Evolutionary conservation across 768 basidiomycete species (phyloP), one percentile per base, ranked within the genome.

Genomic region (Gelatoporia subvermispora): DNA sequence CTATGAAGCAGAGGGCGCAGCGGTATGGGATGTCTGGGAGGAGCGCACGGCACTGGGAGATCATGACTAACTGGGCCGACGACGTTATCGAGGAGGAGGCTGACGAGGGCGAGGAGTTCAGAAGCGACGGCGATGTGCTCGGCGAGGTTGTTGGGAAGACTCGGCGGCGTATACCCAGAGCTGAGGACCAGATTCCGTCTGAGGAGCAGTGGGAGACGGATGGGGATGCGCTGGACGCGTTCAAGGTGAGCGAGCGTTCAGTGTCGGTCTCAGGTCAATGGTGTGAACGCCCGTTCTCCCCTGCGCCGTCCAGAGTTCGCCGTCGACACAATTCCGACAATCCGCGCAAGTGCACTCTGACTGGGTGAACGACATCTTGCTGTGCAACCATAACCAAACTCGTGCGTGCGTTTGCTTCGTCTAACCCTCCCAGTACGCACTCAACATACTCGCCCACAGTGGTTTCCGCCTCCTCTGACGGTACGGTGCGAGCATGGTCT

Each of bases 331-430:
- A 18, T 97, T 96, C 63, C 78, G 95, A 24, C 94, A 97, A 64
- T 86, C 84, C 49, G 83, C 85, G 8, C 93, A 97, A 62, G 78
- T 81, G 4, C 93, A 97, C 64, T 84, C 84, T 1, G 94, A 97
- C 67, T 99, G 95, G 95, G 81, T 98, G 31, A 99, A 96, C 62
- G 95, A 98, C 59, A 80, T 98, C 41, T 61, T 93, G 2, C 75
- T 99, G 16, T 93, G 90, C 69, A 94, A 97, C 62, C 76, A 82
- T 52, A 93, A 96, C 56, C 93, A 94, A 63, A 96, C 88, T 3
- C 72, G 89, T 85, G 42, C 38, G 81, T 68, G 2, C 15, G 23
- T 35, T 35, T 3, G 28, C 38, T 51, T 15, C 37, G 17, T 22
- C 43, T 16, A 8, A n/a, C 34, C 4, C 34, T 8, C 31, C 11